These are phyloP conservation scores for Myrica gale DNA, from an alignment of 306 rosid species.

Conservation along the genomic window DNA sequence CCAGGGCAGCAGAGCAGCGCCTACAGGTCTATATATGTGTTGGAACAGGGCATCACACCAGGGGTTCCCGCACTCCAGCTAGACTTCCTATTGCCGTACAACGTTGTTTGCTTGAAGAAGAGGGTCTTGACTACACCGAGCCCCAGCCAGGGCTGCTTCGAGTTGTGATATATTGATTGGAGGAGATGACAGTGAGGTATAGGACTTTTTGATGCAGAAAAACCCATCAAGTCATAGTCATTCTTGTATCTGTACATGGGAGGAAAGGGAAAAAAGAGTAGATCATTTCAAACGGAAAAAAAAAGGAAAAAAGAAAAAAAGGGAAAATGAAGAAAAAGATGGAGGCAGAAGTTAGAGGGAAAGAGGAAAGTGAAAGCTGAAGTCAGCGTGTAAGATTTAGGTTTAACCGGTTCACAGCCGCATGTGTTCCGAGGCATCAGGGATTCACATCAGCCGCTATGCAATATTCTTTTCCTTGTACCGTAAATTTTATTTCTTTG, in stretches of 20 bases:
- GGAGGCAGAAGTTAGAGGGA: slow-evolving; percentile 37
- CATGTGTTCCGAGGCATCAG: slow-evolving; percentile 50
- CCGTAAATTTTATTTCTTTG: slow-evolving; percentile 47
- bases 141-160: slow-evolving; percentile 90
- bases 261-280: slow-evolving; percentile 39
- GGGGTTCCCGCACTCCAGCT: slow-evolving; percentile 88
- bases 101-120: slow-evolving; percentile 88
- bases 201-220: slow-evolving; percentile 61
- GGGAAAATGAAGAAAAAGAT: slow-evolving; percentile 20
- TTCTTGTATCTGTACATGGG: slow-evolving; percentile 84
- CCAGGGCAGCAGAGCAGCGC: slow-evolving; percentile 74
- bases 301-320: not conserved
- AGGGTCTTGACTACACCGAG: slow-evolving; percentile 80
- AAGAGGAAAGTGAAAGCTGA: slow-evolving; percentile 34
- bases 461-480: slow-evolving; percentile 50
- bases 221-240: slow-evolving; percentile 54
- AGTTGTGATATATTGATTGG: slow-evolving; percentile 68
- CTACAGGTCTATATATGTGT: slow-evolving; percentile 82
- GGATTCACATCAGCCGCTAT: slow-evolving; percentile 27
- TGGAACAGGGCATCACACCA: slow-evolving; percentile 93
- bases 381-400: slow-evolving; percentile 59
- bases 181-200: slow-evolving; percentile 47
- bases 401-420: slow-evolving; percentile 44
- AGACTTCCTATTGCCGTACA: slow-evolving; percentile 88
- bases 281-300: slow-evolving; percentile 34